Conservation (phyloP, 768 basidiomycete genomes). For the Pleurotus eryngii region DNA sequence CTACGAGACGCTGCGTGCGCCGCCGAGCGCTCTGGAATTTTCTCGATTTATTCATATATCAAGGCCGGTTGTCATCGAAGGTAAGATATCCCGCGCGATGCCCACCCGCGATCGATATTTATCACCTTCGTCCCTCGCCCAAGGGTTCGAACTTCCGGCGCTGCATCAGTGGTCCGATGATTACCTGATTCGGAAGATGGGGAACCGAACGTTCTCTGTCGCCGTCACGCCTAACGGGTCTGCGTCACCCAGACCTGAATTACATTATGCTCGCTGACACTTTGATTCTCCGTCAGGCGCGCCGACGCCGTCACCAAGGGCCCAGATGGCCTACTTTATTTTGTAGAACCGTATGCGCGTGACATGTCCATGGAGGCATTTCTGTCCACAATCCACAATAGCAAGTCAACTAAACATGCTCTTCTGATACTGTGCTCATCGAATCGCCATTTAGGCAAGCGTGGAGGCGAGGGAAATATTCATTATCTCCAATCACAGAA, state of each 20-base stretch:
- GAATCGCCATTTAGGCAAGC: no score
- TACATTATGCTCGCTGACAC: slow-evolving; percentile 1
- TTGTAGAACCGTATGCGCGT: slow-evolving; percentile 71
- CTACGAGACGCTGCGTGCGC: slow-evolving; percentile 29
- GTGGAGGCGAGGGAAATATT: slow-evolving; percentile 28
- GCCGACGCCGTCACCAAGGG: slow-evolving; percentile 70
- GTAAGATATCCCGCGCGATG: slow-evolving; percentile 25
- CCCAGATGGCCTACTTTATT: slow-evolving; percentile 57
- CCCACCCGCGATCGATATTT: background rate
- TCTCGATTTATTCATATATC: slow-evolving; percentile 44
- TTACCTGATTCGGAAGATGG: slow-evolving; percentile 58
- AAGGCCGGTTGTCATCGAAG: slow-evolving; percentile 64
- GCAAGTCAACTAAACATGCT: no score
- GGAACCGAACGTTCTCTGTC: slow-evolving; percentile 55
- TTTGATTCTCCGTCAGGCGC: slow-evolving; percentile 38
- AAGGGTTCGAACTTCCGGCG: slow-evolving; percentile 50
- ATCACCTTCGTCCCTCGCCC: background rate
- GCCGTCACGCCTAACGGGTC: slow-evolving; percentile 86
- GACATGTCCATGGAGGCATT: slow-evolving; percentile 64
- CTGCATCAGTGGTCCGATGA: slow-evolving; percentile 60
- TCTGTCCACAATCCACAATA: slow-evolving; percentile 26
- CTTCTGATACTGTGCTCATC: no score
- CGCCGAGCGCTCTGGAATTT: slow-evolving; percentile 50
- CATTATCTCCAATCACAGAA: slow-evolving; percentile 89
- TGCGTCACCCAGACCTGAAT: slow-evolving; percentile 14